Conservation (phyloP, 768 basidiomycete species). For the Suillus sp. region DNA sequence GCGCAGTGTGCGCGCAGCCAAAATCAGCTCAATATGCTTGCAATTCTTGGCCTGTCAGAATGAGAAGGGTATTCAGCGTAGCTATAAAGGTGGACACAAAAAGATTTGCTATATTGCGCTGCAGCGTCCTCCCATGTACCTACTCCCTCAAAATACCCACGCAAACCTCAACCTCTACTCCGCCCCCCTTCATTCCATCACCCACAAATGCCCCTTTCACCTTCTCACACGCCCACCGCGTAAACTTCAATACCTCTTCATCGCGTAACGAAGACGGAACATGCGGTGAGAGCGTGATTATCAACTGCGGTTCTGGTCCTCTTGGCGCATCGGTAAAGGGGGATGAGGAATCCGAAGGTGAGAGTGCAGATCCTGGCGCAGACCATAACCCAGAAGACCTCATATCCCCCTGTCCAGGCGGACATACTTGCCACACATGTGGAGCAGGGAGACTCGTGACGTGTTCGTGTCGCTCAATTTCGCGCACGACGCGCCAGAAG, state of each 20-base stretch:
- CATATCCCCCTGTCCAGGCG: slow-evolving; percentile 31
- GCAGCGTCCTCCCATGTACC: not conserved
- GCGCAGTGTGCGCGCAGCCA: not conserved
- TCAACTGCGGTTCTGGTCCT: slow-evolving; percentile 41
- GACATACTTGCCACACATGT: slow-evolving; percentile 86
- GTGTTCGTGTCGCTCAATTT: slow-evolving; percentile 86
- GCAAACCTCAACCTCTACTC: slow-evolving; percentile 63
- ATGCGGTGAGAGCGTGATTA: slow-evolving; percentile 82
- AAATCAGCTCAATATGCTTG: not conserved
- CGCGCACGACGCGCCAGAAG: slow-evolving; percentile 79
- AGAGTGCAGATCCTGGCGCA: slow-evolving; percentile 6
- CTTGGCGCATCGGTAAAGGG: not conserved
- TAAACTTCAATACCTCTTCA: slow-evolving; percentile 69
- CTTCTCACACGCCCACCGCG: slow-evolving; percentile 75
- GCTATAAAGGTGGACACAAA: not conserved
- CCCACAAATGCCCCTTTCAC: slow-evolving; percentile 54
- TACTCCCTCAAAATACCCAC: slow-evolving; percentile 71
- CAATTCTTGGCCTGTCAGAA: not conserved
- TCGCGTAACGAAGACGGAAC: slow-evolving; percentile 68
- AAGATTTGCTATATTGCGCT: not conserved
- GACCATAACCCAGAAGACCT: slow-evolving; percentile 9
- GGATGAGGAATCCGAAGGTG: slow-evolving; percentile 5
- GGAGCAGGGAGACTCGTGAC: slow-evolving; percentile 83
- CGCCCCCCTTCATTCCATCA: slow-evolving; percentile 31
- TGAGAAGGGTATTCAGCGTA: not conserved